Evolutionary conservation across 108 stramenopile species (phyloP), one percentile per base, ranked within the genome.

Genomic region (Chaetoceros tenuissimus): DNA sequence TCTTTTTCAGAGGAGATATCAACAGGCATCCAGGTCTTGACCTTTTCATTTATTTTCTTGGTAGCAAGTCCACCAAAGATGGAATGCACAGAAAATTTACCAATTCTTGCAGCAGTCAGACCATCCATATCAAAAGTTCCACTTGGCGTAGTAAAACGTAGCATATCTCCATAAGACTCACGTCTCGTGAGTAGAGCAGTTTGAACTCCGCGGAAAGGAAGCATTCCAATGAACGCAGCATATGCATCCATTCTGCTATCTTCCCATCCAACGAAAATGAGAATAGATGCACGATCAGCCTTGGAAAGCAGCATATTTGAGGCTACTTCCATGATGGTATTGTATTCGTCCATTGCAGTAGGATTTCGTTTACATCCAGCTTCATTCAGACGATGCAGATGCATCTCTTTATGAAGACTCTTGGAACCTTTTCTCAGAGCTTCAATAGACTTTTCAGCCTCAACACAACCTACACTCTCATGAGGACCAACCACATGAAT

Each of bases 171-270:
- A 46, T 63, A 63, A 24, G 45, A 29, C 19, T 53, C 2, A 24
- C 62, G 24, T 18, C 55, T 48, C 2, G 24, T 55, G 24, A 63
- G 17, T 2, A 54, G 53, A 25, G 62, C 62, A 26, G 55, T 28
- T 19, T 40, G 34, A 28, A 63, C 29, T 45, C 62, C 62, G 10
- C 62, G 3, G 31, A 63, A 63, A 21, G 62, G 62, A 3, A 63
- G 52, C 62, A 63, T 63, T 18, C 62, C 62, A 48, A 59, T 59
- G 59, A 59, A 59, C n/a, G 55, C 45, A 26, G 40, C 45, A 22
- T 56, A 46, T 31, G 40, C n/a, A 29, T 43, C 44, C 40, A 46
- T 46, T 56, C 17, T 16, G 23, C 24, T 17, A 17, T 23, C 55
- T 1, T 29, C 29, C 29, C 55, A 49, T 8, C 60, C 60, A 20